Percentiles rank a stretch among this genome's conserved stretches.
Conservation (phyloP, 208 protist genomes). For the Crithidia sp. region DNA sequence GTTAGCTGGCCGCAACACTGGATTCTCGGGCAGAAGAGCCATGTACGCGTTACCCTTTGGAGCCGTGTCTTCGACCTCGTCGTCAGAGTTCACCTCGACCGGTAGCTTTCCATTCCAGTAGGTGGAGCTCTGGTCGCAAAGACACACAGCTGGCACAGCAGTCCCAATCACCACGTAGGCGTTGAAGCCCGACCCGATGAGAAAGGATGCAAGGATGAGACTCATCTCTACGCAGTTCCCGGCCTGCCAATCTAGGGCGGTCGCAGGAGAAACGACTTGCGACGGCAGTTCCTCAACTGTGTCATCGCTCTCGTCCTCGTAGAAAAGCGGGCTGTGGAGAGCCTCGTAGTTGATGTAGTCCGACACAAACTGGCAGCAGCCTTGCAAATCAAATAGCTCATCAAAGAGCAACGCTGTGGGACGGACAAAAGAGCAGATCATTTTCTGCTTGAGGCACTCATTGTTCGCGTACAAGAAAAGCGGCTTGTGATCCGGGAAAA, state of each 20-base stretch:
- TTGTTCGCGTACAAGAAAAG: slow-evolving; percentile 78
- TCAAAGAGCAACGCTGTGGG: slow-evolving; percentile 80
- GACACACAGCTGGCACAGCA: slow-evolving; percentile 64
- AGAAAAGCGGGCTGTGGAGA: slow-evolving; percentile 52
- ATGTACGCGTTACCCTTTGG: slow-evolving; percentile 62
- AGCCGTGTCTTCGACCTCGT: slow-evolving; percentile 54
- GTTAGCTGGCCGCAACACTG: slow-evolving; percentile 40
- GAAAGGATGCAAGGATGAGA: slow-evolving; percentile 78
- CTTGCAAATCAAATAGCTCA: slow-evolving; percentile 77
- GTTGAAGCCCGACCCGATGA: slow-evolving; percentile 91
- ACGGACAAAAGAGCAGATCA: slow-evolving; percentile 92
- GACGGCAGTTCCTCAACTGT: slow-evolving; percentile 56
- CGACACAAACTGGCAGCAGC: slow-evolving; percentile 75
- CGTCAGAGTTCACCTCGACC: slow-evolving; percentile 64
- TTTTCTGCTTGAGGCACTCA: slow-evolving; percentile 78
- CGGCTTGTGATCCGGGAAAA: slow-evolving; percentile 75
- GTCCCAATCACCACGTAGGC: slow-evolving; percentile 92
- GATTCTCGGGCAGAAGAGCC: slow-evolving; percentile 64
- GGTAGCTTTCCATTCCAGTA: slow-evolving; percentile 60
- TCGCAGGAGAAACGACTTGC: slow-evolving; percentile 87
- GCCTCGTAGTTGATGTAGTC: slow-evolving; percentile 87
- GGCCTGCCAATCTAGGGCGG: slow-evolving; percentile 84
- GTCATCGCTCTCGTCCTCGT: slow-evolving; percentile 45
- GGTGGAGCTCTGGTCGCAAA: slow-evolving; percentile 73
- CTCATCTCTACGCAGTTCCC: slow-evolving; percentile 91